Percentiles rank a stretch among this genome's conserved stretches.
These are phyloP conservation scores for Hypomontagnella submonticulosa DNA, from an alignment of 495 filamentous ascomycete species.

Conservation along the genomic window DNA sequence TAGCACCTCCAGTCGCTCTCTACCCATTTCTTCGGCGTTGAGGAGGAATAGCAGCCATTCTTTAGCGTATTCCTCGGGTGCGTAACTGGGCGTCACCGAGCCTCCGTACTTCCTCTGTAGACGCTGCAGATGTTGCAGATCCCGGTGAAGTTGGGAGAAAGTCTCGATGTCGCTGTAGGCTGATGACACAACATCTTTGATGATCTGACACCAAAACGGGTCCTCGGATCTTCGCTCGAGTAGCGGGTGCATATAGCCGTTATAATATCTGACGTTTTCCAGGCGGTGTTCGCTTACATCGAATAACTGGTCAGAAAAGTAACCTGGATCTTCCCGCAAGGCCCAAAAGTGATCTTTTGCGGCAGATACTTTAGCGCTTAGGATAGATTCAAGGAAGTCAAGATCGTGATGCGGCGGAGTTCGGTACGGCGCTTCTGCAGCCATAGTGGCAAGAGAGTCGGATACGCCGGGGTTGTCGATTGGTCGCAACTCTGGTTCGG, in stretches of 20 bases:
- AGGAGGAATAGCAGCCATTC: too few species aligned
- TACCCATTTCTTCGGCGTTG: too few species aligned
- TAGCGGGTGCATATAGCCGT: neutral
- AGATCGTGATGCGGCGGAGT: conserved; percentile 59
- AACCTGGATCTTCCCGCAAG: conserved; percentile 66
- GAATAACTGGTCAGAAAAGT: conserved; percentile 56
- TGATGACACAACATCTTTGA: too few species aligned
- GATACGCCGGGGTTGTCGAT: conserved; percentile 27
- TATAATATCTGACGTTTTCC: conserved; percentile 38
- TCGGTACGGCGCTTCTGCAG: conserved; percentile 62
- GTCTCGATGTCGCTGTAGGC: too few species aligned
- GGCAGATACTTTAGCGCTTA: conserved; percentile 52
- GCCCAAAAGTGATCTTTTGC: conserved; percentile 65
- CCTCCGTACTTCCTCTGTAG: too few species aligned
- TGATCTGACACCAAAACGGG: neutral
- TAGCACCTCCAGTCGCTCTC: too few species aligned
- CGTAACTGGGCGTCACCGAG: too few species aligned
- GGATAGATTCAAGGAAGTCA: conserved; percentile 51
- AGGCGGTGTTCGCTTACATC: conserved; percentile 59
- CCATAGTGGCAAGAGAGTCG: conserved; percentile 46
- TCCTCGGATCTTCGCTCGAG: neutral
- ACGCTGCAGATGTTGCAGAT: too few species aligned
- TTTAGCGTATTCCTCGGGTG: too few species aligned
- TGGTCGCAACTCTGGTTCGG: conserved; percentile 51
- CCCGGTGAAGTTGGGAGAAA: too few species aligned